Conservation (phyloP, 2,329 filamentous ascomycete genomes). For the Davidsoniella virescens region DNA sequence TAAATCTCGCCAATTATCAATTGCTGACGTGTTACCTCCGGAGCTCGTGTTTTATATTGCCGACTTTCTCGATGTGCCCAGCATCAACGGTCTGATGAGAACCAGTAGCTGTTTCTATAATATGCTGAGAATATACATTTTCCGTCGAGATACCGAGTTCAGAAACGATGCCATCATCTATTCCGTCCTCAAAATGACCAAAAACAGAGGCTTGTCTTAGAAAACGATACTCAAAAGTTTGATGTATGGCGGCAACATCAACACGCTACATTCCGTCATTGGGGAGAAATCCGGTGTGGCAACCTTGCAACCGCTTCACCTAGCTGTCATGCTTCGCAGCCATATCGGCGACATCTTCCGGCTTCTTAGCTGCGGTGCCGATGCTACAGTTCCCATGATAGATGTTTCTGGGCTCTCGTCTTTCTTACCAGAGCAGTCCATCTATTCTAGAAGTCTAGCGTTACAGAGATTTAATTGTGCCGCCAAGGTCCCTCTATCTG, state of each 20-base stretch:
- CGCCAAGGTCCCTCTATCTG: slow-evolving; percentile 1
- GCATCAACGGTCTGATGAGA: slow-evolving; percentile 1
- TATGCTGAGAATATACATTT: slow-evolving; percentile 3
- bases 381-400: not conserved
- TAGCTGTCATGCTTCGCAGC: slow-evolving; percentile 2
- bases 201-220: not conserved
- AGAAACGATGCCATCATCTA: slow-evolving; percentile 3
- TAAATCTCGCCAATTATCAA: not conserved
- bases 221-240: slow-evolving; percentile 3
- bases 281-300: not conserved
- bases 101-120: not conserved
- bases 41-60: slow-evolving; percentile 5
- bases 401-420: not conserved
- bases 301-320: slow-evolving; percentile 6
- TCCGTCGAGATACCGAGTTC: not conserved
- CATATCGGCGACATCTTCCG: slow-evolving; percentile 1
- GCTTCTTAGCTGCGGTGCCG: slow-evolving; percentile 2
- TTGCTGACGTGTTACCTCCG: not conserved
- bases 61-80: slow-evolving; percentile 1
- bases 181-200: not conserved
- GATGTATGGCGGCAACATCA: slow-evolving; percentile 2
- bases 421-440: not conserved
- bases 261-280: slow-evolving; percentile 1
- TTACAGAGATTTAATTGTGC: not conserved
- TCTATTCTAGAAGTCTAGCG: slow-evolving; percentile 1